Evolutionary conservation across 768 basidiomycete species (phyloP).

Genomic region (Russula olivacea): DNA sequence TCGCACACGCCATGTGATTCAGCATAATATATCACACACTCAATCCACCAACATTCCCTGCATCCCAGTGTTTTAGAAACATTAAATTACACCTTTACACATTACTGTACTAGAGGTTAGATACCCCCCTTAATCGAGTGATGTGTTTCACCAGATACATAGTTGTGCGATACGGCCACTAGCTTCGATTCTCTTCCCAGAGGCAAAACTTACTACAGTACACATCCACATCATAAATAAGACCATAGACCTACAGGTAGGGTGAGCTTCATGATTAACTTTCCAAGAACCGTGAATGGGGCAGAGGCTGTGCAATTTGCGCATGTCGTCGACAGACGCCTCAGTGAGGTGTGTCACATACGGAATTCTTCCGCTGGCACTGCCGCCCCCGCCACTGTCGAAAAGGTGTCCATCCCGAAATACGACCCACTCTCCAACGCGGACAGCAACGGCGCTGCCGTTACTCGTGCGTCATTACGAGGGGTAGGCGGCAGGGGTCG

Average conservation of each 20-base stretch:
- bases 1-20: background rate
- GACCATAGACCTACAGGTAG: background rate
- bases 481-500: background rate
- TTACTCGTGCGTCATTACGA: background rate
- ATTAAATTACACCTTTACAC: background rate
- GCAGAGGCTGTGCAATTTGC: too few relatives aligned
- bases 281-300: background rate
- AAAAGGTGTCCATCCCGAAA: constrained; percentile 2
- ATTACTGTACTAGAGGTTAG: constrained; percentile 23
- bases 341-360: background rate
- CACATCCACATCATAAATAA: background rate
- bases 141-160: background rate
- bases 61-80: constrained; percentile 5
- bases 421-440: background rate
- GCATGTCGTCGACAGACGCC: background rate
- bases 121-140: constrained; percentile 3
- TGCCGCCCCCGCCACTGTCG: background rate
- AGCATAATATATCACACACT: background rate
- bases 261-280: background rate
- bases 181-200: background rate
- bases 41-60: background rate
- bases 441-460: background rate
- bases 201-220: background rate
- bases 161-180: background rate
- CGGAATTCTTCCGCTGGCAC: background rate